Evolutionary conservation across 345 rosid species (phyloP).

Genomic region (Carallia pectinifolia): DNA sequence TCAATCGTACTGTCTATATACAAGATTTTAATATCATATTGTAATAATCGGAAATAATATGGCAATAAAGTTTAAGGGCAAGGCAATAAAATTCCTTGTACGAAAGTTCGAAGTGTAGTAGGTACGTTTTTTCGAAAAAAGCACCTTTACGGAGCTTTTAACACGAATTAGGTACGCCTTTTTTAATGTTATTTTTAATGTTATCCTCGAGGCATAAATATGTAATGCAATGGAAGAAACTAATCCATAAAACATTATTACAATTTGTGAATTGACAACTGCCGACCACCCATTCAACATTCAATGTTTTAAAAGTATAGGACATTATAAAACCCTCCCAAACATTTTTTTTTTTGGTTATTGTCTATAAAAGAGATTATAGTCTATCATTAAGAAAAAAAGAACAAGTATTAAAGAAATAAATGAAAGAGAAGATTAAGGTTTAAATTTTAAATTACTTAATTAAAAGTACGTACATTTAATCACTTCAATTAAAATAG

Average conservation of each 20-base stretch:
- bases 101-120: too few species aligned
- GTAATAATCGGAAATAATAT: too few species aligned
- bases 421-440: too few species aligned
- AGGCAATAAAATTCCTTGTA: too few species aligned
- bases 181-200: neutral
- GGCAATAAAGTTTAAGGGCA: too few species aligned
- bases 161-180: neutral
- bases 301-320: neutral
- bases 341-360: neutral
- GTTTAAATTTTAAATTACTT: too few species aligned
- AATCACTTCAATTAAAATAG: too few species aligned
- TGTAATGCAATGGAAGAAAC: neutral
- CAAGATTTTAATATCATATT: too few species aligned
- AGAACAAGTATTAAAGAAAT: too few species aligned
- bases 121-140: neutral
- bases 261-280: neutral
- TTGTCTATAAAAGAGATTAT: neutral
- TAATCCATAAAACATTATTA: neutral
- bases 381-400: too few species aligned
- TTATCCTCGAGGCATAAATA: neutral
- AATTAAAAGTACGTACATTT: too few species aligned
- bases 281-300: slow-evolving; percentile 1
- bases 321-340: neutral
- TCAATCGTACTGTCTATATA: too few species aligned
- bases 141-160: neutral